Base-by-base conservation (phyloP, 306 rosid genomes). In the Cotoneaster glaucophyllus region DNA sequence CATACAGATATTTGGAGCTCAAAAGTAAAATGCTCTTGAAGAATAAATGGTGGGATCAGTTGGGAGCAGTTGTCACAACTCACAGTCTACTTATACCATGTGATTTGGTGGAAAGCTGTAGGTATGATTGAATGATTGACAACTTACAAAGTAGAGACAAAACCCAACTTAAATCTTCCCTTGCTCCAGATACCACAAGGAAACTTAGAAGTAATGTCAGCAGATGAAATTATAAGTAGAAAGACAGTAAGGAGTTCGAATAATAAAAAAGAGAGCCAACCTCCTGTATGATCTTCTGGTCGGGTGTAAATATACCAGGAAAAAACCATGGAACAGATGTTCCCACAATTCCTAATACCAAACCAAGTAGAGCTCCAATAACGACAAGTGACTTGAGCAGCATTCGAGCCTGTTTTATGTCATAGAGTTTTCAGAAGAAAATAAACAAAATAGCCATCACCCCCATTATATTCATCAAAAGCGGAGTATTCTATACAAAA, bases 241-340 rank as follows among this genome's bases (percentile, higher is more conserved):
- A 54, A 63, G 12, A 58, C 28, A 66, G 53, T 41, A 50, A 21
- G 24, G 41, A 70, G 37, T 45, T 77, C 25, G 34, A 1, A 31
- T 65, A 71, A 53, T 1, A 31, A 66, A 74, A 15, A 52, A 64
- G 80, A 74, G 75, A 71, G 81, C 91, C 37, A 41, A 91, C 97
- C 97, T 90, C 93, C 66, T 66, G 88, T 75, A 88, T 83, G 84
- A 94, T 84, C 78, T 73, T 85, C 83, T 64, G 88, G 86, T 94
- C 98, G 58, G 77, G 87, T 24, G 97, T 92, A 86, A 85, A 94
- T 59, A 90, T 77, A 52, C 82, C 74, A 66, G 98, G 97, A 84
- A 94, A 87, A 54, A 94, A 80, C 93, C 90, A 86, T 79, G 92
- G 95, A 81, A 92, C 82, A 28, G 70, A 67, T 67, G 95, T 94